Evolutionary conservation across 2,329 filamentous ascomycete genomes (phyloP).

Genomic region (Talaromyces funiculosus): DNA sequence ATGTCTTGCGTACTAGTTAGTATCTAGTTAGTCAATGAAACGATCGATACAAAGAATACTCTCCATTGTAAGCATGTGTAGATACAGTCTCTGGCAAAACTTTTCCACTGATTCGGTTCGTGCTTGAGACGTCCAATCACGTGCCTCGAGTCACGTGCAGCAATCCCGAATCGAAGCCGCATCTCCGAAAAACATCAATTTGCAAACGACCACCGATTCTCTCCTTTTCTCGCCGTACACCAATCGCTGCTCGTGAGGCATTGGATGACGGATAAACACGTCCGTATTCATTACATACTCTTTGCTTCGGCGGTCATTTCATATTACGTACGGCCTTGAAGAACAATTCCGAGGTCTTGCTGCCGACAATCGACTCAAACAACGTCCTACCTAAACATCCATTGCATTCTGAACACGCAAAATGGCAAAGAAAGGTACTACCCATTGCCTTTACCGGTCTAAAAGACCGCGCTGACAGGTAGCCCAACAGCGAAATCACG

Average conservation of each 20-base stretch:
- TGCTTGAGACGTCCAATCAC: background rate
- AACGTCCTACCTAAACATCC: background rate
- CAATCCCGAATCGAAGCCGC: background rate
- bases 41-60: background rate
- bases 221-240: background rate
- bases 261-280: too few relatives aligned
- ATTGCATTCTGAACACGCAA: background rate
- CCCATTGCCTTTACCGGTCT: background rate
- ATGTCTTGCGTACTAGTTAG: background rate
- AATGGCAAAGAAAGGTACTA: conserved; percentile 15
- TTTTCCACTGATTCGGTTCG: background rate
- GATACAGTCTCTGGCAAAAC: too few relatives aligned
- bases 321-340: background rate
- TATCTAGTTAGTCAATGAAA: background rate
- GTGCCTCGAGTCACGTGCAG: background rate
- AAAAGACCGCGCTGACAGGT: background rate
- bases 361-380: background rate
- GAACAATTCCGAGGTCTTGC: background rate
- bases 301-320: background rate
- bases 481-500: conserved; percentile 74
- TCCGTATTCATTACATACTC: background rate
- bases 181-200: background rate
- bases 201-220: too few relatives aligned
- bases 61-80: background rate
- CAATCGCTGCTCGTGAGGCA: background rate